Evolutionary conservation across 2,329 filamentous ascomycete genomes (phyloP).

Genomic region (Clonostachys rhizophaga): DNA sequence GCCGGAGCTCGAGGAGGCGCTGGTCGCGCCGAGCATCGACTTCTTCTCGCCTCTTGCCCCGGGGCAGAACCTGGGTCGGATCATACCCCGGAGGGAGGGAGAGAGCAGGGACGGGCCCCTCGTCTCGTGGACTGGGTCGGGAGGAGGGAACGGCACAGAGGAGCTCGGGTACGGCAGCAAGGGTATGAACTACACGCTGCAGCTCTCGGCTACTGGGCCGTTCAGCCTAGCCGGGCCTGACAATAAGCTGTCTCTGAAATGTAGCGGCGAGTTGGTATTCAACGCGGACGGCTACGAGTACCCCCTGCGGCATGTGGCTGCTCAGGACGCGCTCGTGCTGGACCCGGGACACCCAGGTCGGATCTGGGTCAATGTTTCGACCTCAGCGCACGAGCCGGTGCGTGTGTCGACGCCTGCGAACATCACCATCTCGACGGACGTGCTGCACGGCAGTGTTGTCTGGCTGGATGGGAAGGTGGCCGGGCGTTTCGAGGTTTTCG

Average conservation of each 20-base stretch:
- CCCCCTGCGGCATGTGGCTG: constrained; percentile 38
- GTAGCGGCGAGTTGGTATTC: constrained; percentile 30
- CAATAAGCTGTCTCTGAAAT: constrained; percentile 27
- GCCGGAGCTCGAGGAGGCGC: constrained; percentile 14
- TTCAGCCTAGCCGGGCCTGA: constrained; percentile 39
- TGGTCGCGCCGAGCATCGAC: constrained; percentile 23
- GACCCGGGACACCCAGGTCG: constrained; percentile 41
- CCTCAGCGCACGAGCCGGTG: constrained; percentile 36
- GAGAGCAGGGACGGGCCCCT: constrained; percentile 8
- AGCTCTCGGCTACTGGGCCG: constrained; percentile 25
- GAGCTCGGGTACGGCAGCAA: constrained; percentile 30
- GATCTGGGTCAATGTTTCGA: constrained; percentile 44
- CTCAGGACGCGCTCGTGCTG: constrained; percentile 37
- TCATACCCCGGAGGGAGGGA: constrained; percentile 4
- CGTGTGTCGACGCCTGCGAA: constrained; percentile 20
- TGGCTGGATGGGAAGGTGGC: constrained; percentile 39
- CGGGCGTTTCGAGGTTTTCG: constrained; percentile 48
- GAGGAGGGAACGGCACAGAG: neutral
- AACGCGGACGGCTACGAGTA: constrained; percentile 37
- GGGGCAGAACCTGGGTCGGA: constrained; percentile 36
- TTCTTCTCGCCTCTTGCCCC: constrained; percentile 29
- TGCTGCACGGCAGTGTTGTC: constrained; percentile 37
- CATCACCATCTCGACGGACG: constrained; percentile 36
- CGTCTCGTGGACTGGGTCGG: constrained; percentile 21
- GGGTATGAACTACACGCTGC: constrained; percentile 38